Evolutionary conservation across 2,329 filamentous ascomycete genomes (phyloP), one percentile per base, ranked within the genome.

Genomic region (Leptosphaerulina australis): DNA sequence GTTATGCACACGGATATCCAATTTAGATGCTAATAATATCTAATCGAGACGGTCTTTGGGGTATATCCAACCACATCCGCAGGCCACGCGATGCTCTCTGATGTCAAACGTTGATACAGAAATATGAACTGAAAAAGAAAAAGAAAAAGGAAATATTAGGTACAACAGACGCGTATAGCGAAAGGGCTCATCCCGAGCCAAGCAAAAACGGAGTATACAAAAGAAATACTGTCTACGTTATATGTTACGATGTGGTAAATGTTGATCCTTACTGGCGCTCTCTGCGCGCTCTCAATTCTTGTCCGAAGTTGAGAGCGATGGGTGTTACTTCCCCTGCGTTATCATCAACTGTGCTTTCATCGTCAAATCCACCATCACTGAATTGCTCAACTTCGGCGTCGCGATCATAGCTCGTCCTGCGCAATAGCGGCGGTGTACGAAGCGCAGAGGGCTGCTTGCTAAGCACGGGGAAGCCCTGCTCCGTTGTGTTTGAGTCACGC

Each of bases 391-490:
- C 77, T 59, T 84, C 81, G 1, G 83, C 83, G 60, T 85, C 83
- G 55, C 78, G 78, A 59, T 86, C 83, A 55, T 85, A 85, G 59
- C 75, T 80, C 36, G 78, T 77, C 59, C 78, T 77, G 28, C 80
- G 73, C 60, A 85, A 74, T 8, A 85, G 74, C 31, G 79, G 80
- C n/a, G 82, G 82, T 7, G 81, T 84, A 38, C 69, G 66, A 2
- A 70, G 71, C 1, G 59, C 60, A 17, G 22, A 28, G 5, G 47
- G 7, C 29, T 68, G 62, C 40, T 67, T 67, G 21, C 64, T 65
- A 10, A 71, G 56, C 35, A 59, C 56, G 2, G 68, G 67, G 50
- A 71, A 74, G 6, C 64, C 70, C 28, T 59, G 60, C 33, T 66
- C 63, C 14, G 58, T 52, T 48, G 64, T 67, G 12, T 52, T 50